A percentile compares a stretch with the other conserved stretches of the same genome.
Evolutionary conservation across 148 eudicot genomes (phyloP).

Genomic region (Chenopodium formosanum): DNA sequence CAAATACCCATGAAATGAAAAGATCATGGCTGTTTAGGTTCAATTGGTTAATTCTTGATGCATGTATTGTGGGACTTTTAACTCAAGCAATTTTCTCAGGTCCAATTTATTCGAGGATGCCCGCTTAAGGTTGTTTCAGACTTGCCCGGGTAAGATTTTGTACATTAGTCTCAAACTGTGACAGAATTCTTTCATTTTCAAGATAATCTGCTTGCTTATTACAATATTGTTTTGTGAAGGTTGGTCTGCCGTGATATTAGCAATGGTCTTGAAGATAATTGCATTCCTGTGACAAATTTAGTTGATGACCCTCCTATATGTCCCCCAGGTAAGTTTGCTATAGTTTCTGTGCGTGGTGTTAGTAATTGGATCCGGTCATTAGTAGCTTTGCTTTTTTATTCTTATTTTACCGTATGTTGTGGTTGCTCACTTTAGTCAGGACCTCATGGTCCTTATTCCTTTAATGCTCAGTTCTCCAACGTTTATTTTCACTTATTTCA

Average conservation of each 20-base stretch:
- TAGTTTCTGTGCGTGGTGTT: background rate
- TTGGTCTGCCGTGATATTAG: constrained; percentile 39
- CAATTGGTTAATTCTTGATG: background rate
- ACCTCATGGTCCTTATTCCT: too few species aligned
- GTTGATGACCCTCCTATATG: constrained; percentile 29
- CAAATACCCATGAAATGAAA: background rate
- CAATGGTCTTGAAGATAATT: constrained; percentile 32
- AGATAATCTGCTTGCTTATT: background rate
- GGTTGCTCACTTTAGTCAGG: background rate
- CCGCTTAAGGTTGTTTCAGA: constrained; percentile 19
- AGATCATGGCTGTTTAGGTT: background rate
- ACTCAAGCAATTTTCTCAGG: constrained; percentile 25
- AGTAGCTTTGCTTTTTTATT: background rate
- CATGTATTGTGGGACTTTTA: background rate
- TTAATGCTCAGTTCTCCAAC: too few species aligned
- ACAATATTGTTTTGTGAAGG: constrained; percentile 20
- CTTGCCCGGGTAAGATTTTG: constrained; percentile 34
- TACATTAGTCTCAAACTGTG: background rate
- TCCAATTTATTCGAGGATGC: constrained; percentile 33
- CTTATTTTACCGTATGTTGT: background rate
- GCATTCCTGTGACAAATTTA: constrained; percentile 38
- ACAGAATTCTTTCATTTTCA: background rate
- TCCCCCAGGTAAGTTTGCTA: constrained; percentile 36
- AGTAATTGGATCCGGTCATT: background rate
- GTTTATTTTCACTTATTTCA: background rate